phyloP scores from a whole-genome alignment of 768 basidiomycete genomes.

The Rhodotorula graminis region DNA sequence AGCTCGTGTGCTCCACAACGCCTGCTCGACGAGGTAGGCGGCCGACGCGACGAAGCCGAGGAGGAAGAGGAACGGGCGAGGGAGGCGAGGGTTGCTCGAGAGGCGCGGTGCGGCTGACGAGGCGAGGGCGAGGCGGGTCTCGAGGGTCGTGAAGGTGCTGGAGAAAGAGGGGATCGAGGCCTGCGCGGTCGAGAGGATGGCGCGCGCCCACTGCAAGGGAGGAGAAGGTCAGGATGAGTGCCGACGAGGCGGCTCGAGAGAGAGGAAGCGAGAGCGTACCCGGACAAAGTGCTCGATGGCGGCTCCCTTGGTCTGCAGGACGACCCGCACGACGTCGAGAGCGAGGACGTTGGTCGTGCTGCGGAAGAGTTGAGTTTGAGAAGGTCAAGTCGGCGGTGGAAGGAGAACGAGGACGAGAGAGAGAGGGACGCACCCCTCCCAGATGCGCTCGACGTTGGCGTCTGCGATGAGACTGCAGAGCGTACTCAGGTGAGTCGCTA shows the following conservation, averaged over 20 bases:
- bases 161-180: conserved; percentile 40
- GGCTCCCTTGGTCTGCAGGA: conserved; percentile 48
- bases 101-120: background rate
- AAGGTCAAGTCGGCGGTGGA: background rate
- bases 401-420: conserved; percentile 36
- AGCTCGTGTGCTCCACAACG: conserved; percentile 56
- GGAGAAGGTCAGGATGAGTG: conserved; percentile 9
- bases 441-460: conserved; percentile 70
- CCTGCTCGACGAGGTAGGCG: conserved; percentile 63
- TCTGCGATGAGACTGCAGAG: conserved; percentile 57
- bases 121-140: conserved; percentile 47
- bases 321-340: conserved; percentile 61
- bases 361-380: no score
- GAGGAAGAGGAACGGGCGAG: conserved; percentile 59
- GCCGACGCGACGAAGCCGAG: conserved; percentile 57
- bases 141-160: conserved; percentile 46
- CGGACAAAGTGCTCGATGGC: conserved; percentile 53
- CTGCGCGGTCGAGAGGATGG: background rate
- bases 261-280: conserved; percentile 45
- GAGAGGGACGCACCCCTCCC: conserved; percentile 56
- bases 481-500: no score
- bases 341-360: conserved; percentile 56
- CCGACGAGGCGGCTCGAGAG: conserved; percentile 44
- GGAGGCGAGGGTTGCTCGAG: conserved; percentile 50
- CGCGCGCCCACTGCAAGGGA: conserved; percentile 1